Conservation (phyloP, 495 filamentous ascomycete species). For the Penicillium ochrochloron region DNA sequence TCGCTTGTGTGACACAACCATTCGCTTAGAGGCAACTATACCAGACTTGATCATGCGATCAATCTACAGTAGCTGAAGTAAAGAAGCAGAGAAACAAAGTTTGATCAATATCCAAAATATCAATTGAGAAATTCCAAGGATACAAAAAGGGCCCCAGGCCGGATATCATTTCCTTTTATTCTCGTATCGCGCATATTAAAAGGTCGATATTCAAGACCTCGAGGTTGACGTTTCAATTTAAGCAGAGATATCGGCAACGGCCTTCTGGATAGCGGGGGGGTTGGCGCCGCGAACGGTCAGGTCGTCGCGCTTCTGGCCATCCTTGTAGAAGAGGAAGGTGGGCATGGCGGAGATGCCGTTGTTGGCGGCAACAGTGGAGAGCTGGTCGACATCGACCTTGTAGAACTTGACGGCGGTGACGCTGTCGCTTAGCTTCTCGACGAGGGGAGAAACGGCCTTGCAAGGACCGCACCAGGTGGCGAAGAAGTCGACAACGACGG, state of each 20-base stretch:
- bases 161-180: slow-evolving; percentile 13
- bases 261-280: slow-evolving; percentile 59
- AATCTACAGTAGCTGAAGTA: neutral
- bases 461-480: slow-evolving; percentile 96
- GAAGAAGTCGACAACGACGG: slow-evolving; percentile 84
- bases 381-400: slow-evolving; percentile 92
- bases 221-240: neutral
- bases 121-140: slow-evolving; percentile 1
- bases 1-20: neutral
- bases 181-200: slow-evolving; percentile 3
- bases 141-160: slow-evolving; percentile 10
- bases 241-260: slow-evolving; percentile 9
- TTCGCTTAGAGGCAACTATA: neutral
- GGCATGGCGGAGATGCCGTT: slow-evolving; percentile 93
- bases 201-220: neutral
- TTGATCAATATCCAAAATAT: slow-evolving; percentile 6
- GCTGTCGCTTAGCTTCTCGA: slow-evolving; percentile 66
- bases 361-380: slow-evolving; percentile 75
- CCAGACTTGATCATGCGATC: neutral
- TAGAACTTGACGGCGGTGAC: slow-evolving; percentile 68
- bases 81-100: neutral
- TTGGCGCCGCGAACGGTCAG: slow-evolving; percentile 82
- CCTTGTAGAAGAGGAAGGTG: slow-evolving; percentile 86
- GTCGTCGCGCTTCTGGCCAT: slow-evolving; percentile 62
- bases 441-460: slow-evolving; percentile 79